Conservation (phyloP, 371 early-diverging fungal genomes). For the Mortierella sp. region DNA sequence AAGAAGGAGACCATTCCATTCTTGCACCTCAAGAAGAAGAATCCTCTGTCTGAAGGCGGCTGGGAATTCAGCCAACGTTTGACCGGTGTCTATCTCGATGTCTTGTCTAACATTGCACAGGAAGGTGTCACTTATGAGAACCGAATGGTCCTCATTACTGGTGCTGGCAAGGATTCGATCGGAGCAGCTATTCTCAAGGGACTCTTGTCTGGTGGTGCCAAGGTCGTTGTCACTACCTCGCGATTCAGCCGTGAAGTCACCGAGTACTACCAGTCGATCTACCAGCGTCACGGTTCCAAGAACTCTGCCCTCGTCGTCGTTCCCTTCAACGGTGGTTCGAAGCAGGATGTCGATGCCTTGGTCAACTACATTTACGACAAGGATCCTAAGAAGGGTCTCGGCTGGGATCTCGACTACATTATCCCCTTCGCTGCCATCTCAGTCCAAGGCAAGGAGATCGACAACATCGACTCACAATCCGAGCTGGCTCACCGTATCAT, state of each 20-base stretch:
- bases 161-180: conserved; percentile 93
- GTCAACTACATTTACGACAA: conserved; percentile 87
- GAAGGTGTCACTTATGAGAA: conserved; percentile 86
- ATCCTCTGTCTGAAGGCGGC: conserved; percentile 64
- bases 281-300: conserved; percentile 88
- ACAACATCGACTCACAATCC: conserved; percentile 84
- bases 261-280: conserved; percentile 91
- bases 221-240: conserved; percentile 93
- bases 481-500: conserved; percentile 94
- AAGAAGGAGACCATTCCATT: conserved; percentile 82
- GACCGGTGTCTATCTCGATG: conserved; percentile 80
- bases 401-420: conserved; percentile 94
- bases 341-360: conserved; percentile 82
- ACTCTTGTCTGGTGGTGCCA: conserved; percentile 90
- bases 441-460: conserved; percentile 91
- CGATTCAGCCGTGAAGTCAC: conserved; percentile 86
- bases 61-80: conserved; percentile 80
- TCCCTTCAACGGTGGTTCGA: conserved; percentile 95
- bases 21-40: conserved; percentile 80
- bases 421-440: conserved; percentile 96
- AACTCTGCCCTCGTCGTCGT: conserved; percentile 91
- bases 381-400: conserved; percentile 80
- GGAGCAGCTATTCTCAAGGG: conserved; percentile 90
- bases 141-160: conserved; percentile 89
- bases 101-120: conserved; percentile 74